Evolutionary conservation across 441 rosid species (phyloP), one percentile per base, ranked within the genome.

Genomic region (California macrophylla): DNA sequence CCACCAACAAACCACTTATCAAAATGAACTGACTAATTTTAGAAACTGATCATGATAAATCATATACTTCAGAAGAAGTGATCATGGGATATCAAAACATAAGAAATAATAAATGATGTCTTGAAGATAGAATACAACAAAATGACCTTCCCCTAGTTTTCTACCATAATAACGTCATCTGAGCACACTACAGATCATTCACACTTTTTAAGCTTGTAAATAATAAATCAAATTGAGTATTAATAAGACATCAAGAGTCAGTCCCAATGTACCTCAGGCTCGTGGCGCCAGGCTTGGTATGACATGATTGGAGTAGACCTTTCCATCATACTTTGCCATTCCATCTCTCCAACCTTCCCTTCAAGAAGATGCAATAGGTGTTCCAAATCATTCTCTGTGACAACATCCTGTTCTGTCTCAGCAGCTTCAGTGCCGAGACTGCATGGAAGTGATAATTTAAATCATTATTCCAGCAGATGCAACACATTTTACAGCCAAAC

Each of bases 321-420:
- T 69, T 88, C 93, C 98, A 91, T 91, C 84, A 93, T 77, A 72
- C 69, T 72, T 79, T 86, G 98, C 97, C 98, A 93, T 62, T 91
- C 96, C 74, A 82, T 77, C 70, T 79, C 87, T 9, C 84, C 87
- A 77, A 83, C 89, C 63, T 77, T 85, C 45, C 80, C 84, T 81
- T 90, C 91, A 72, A 91, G 85, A 66, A 91, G 81, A 67, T 83
- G 82, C 75, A 88, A 60, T 63, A 93, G 83, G 83, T 86, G 97
- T 62, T 92, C 84, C 23, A 93, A 72, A 77, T 91, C 98, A 74
- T 77, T 83, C 79, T 89, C 93, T 15, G 86, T 82, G 64, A 93
- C 87, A 70, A 88, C 63, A 4, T 85, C 86, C 63, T 75, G 38
- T 70, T 75, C 77, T 45, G 72, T 79, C 79, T 74, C 89, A 36